Conservation (phyloP, 2,329 filamentous ascomycete genomes). For the Trichoderma asperellum region DNA sequence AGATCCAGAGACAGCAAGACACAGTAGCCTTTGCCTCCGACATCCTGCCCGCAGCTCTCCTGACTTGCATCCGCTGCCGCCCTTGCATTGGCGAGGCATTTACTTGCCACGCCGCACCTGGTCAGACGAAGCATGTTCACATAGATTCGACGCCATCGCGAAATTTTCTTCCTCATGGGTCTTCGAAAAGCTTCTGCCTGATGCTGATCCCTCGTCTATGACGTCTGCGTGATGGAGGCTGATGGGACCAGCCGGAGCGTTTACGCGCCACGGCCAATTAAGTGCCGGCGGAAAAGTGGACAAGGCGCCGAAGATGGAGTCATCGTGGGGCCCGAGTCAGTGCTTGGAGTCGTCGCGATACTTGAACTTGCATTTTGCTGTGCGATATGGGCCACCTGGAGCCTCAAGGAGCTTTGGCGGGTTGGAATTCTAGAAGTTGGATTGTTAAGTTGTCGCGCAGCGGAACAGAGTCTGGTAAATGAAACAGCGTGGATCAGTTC, state of each 20-base stretch:
- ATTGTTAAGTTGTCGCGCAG: neutral
- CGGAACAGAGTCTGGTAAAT: neutral
- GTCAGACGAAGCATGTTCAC: neutral
- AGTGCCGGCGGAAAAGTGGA: constrained; percentile 12
- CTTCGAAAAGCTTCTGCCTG: constrained; percentile 27
- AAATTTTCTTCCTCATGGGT: constrained; percentile 7
- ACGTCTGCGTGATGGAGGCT: constrained; percentile 26
- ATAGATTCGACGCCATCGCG: neutral
- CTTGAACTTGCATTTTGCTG: neutral
- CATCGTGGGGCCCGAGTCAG: constrained; percentile 15
- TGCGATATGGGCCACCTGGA: neutral
- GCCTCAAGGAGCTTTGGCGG: neutral
- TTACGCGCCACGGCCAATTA: constrained; percentile 12
- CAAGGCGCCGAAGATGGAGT: constrained; percentile 11
- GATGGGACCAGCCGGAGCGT: constrained; percentile 20
- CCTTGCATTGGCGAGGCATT: constrained; percentile 21
- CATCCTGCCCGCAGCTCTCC: neutral
- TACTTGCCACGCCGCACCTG: constrained; percentile 2
- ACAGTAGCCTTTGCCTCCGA: neutral
- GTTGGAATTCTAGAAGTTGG: neutral
- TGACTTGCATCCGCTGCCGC: neutral
- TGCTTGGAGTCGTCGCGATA: neutral
- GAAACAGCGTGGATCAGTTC: neutral
- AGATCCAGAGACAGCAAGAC: neutral
- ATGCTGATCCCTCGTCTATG: constrained; percentile 25